phyloP scores from a whole-genome alignment of 1,284 basidiomycete genomes.

The Omphalotus olearius region DNA sequence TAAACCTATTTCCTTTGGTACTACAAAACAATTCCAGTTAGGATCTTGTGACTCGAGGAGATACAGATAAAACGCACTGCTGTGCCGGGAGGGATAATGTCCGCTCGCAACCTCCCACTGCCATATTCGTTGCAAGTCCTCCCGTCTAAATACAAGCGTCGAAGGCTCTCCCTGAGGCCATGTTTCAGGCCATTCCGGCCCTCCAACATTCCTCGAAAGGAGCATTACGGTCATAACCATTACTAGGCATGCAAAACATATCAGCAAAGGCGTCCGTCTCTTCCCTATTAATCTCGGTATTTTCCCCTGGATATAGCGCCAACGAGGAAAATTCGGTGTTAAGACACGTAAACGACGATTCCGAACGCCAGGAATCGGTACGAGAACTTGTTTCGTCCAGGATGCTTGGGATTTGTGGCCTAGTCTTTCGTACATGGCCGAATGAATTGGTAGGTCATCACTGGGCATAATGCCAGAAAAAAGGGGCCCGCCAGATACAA shows the following conservation, averaged over 20 bases:
- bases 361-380: constrained; percentile 45
- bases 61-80: constrained; percentile 39
- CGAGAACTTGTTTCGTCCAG: constrained; percentile 40
- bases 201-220: constrained; percentile 33
- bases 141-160: constrained; percentile 58
- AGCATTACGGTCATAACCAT: constrained; percentile 40
- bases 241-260: constrained; percentile 35
- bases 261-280: constrained; percentile 35
- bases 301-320: constrained; percentile 35
- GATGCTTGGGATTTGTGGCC: constrained; percentile 17
- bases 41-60: constrained; percentile 1
- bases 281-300: constrained; percentile 27
- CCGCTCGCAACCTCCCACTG: constrained; percentile 75
- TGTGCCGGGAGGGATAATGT: constrained; percentile 60
- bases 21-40: constrained; percentile 26
- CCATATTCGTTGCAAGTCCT: constrained; percentile 70
- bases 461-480: constrained; percentile 7
- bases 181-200: constrained; percentile 32
- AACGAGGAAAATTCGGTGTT: constrained; percentile 48
- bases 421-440: constrained; percentile 16
- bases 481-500: constrained; percentile 2
- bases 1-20: constrained; percentile 52
- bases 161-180: constrained; percentile 51
- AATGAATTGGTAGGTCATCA: constrained; percentile 14
- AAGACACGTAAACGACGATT: constrained; percentile 42